Evolutionary conservation across 1,139 yeast species (phyloP), one percentile per base, ranked within the genome.

Genomic region (Blastobotrys malaysiensis): DNA sequence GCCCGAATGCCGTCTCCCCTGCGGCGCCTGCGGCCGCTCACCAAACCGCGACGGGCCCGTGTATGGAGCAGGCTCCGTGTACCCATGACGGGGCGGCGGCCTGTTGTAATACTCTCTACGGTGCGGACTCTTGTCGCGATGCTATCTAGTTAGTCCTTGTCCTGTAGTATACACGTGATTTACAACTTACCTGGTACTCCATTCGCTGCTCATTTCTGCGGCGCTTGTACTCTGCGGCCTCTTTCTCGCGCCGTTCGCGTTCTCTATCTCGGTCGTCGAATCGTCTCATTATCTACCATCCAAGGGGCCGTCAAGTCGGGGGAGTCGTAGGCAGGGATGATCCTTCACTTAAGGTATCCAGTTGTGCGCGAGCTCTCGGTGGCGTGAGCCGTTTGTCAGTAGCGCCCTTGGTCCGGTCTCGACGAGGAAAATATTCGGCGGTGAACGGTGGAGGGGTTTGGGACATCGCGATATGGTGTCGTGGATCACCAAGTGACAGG

Each of bases 191-290:
- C 39, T 49, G 49, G 22, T 52, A 52, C 19, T 48, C 39, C 39
- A 31, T 48, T 20, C 27, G 13, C 45, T 46, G 46, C 50, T 45
- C 26, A 61, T 63, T 62, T 45, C 67, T 56, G 18, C 68, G 57
- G 26, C 69, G 60, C 52, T 66, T 66, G 53, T 66, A 66, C 50
- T 66, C 69, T 1, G 68, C 67, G 2, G 68, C 67, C 50, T 64
- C 69, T n/a, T 65, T 58, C 36, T 66, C 69, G 13, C 69, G 57
- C 45, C 68, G 54, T 27, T 65, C 66, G 21, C 69, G 63, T 19
- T 63, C 66, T 52, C 61, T 59, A 51, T 63, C 61, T 31, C 69
- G 60, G 43, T 65, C 69, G 47, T 63, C 67, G 19, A 59, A 43
- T 22, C 65, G 61, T 43, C 64, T 31, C 39, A 31, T 31, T n/a